These are phyloP conservation scores for Trichoderma simmonsii DNA, from an alignment of 2,329 filamentous ascomycete species.

Conservation along the genomic window DNA sequence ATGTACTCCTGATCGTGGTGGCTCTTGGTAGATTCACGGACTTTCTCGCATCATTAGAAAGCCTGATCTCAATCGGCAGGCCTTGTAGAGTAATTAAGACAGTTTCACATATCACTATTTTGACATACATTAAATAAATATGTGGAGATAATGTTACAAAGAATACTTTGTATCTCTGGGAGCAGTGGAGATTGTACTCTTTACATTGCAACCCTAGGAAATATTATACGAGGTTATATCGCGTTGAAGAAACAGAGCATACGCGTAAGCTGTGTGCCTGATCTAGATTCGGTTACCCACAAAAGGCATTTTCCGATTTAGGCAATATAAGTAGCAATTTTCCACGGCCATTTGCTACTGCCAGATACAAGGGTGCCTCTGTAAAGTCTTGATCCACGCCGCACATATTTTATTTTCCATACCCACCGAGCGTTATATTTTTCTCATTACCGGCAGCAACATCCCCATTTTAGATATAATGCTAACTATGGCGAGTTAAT, in stretches of 20 bases:
- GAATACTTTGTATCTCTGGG: too few species aligned
- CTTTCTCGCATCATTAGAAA: neutral
- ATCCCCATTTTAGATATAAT: neutral
- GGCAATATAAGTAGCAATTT: neutral
- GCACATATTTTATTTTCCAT: too few species aligned
- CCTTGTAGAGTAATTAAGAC: neutral
- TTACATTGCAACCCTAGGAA: neutral
- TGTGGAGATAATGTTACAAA: too few species aligned
- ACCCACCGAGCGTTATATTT: neutral
- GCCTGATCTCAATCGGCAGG: neutral
- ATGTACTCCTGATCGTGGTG: neutral
- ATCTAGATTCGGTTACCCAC: neutral
- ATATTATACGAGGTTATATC: neutral
- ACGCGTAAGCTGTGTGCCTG: neutral
- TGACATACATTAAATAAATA: too few species aligned
- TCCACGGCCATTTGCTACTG: neutral
- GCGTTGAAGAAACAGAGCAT: neutral
- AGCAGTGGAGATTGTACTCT: neutral
- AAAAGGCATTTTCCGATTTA: neutral
- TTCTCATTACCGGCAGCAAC: neutral
- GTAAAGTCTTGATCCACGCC: too few species aligned
- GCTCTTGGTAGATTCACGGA: neutral
- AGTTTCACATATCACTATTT: neutral
- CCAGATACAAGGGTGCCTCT: neutral
- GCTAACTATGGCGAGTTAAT: too few species aligned